phyloP scores from a whole-genome alignment of 1,139 yeast species.

The Pichia sp. region DNA sequence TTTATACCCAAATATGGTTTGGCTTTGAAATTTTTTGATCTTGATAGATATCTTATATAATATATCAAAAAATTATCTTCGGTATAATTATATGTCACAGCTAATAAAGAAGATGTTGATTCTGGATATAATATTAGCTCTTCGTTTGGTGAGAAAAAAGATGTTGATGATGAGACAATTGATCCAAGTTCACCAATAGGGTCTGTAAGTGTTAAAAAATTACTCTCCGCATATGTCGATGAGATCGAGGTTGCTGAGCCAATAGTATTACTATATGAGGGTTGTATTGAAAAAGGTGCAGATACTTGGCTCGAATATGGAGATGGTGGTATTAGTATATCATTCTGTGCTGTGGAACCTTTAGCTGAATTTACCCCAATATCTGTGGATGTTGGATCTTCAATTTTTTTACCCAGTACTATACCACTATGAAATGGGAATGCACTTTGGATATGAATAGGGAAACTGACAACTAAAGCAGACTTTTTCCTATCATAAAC shows the following conservation, averaged over 20 bases:
- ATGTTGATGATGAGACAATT: slow-evolving; percentile 63
- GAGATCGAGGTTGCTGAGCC: slow-evolving; percentile 12
- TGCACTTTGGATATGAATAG: slow-evolving; percentile 52
- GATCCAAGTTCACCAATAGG: slow-evolving; percentile 65
- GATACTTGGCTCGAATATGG: slow-evolving; percentile 9
- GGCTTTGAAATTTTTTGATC: slow-evolving; percentile 13
- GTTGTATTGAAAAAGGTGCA: slow-evolving; percentile 3
- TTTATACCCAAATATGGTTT: slow-evolving; percentile 13
- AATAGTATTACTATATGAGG: background rate
- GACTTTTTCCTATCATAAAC: slow-evolving; percentile 55
- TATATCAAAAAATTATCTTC: slow-evolving; percentile 43
- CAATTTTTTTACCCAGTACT: slow-evolving; percentile 24
- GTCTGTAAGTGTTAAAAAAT: slow-evolving; percentile 56
- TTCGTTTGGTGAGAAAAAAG: slow-evolving; percentile 56
- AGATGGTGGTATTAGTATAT: slow-evolving; percentile 7
- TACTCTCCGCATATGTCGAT: slow-evolving; percentile 19
- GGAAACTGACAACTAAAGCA: slow-evolving; percentile 52
- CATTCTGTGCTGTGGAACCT: background rate
- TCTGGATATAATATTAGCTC: slow-evolving; percentile 47
- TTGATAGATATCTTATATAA: slow-evolving; percentile 41
- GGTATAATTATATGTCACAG: slow-evolving; percentile 46
- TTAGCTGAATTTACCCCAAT: background rate
- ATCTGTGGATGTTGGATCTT: slow-evolving; percentile 6
- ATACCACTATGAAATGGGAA: slow-evolving; percentile 59
- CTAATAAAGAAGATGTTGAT: slow-evolving; percentile 33